Conservation (phyloP, 192 early-diverging fungal genomes). For the Podochytrium sp. region DNA sequence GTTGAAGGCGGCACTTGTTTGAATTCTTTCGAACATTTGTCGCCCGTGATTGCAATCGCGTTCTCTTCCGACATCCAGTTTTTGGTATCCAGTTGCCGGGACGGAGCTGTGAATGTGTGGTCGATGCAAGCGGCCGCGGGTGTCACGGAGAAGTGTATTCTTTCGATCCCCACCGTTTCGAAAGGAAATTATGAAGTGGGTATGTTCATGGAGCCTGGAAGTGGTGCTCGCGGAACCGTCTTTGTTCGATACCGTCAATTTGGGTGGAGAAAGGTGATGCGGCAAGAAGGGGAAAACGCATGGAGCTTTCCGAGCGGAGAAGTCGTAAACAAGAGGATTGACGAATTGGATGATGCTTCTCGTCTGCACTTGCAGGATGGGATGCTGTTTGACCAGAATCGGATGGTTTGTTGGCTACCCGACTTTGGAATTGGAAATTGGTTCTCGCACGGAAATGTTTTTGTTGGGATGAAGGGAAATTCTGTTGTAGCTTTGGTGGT, state of each 20-base stretch:
- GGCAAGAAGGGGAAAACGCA: too few species aligned
- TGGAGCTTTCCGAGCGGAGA: neutral
- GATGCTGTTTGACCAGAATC: neutral
- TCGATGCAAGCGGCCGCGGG: neutral
- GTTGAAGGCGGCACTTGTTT: neutral
- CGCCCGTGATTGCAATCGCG: neutral
- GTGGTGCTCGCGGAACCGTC: too few species aligned
- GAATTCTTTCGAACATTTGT: neutral
- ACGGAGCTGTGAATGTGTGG: conserved; percentile 7
- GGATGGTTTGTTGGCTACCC: neutral
- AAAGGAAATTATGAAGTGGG: neutral
- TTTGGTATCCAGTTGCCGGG: conserved; percentile 3
- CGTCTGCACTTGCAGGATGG: neutral
- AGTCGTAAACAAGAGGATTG: neutral
- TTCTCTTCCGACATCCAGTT: conserved; percentile 2
- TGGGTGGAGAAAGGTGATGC: too few species aligned
- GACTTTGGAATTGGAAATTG: neutral
- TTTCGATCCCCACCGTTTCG: neutral
- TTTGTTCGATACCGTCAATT: too few species aligned
- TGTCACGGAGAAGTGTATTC: neutral
- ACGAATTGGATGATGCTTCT: neutral
- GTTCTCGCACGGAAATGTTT: neutral
- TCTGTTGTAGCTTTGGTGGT: neutral
- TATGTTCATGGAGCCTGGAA: neutral
- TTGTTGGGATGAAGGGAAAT: neutral